Evolutionary conservation across 116 monocot genomes (phyloP).

Genomic region (Phalaenopsis hybrid): DNA sequence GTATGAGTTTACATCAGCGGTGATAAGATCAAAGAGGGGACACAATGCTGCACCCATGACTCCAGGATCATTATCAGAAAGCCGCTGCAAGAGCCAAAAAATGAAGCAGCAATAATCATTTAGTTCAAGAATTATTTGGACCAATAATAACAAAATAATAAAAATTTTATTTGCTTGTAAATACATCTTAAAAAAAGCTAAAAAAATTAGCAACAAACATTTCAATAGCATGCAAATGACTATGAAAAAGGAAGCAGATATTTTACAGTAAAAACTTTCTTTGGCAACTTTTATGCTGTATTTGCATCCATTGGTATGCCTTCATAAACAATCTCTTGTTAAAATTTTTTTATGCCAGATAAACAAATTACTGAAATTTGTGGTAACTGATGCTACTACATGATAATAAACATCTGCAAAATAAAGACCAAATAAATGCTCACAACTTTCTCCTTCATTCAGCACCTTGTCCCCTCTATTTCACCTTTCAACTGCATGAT

Average conservation of each 20-base stretch:
- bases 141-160: neutral
- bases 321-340: neutral
- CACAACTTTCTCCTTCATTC: neutral
- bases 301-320: neutral
- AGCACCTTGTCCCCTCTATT: neutral
- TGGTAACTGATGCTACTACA: neutral
- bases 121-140: neutral
- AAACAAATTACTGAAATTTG: neutral
- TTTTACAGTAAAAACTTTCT: neutral
- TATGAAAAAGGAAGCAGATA: neutral
- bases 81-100: conserved; percentile 40
- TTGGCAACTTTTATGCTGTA: neutral
- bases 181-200: neutral
- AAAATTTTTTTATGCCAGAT: neutral
- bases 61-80: conserved; percentile 96
- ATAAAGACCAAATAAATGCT: neutral
- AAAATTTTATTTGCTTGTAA: neutral
- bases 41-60: conserved; percentile 98
- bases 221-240: neutral
- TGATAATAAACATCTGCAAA: neutral
- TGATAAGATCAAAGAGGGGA: conserved; percentile 88
- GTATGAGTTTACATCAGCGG: conserved; percentile 71
- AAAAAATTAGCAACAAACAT: neutral
- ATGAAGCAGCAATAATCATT: conserved; percentile 3
- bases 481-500: neutral